Evolutionary conservation across 148 eudicot species (phyloP).

Genomic region (Heliosperma pusillum): DNA sequence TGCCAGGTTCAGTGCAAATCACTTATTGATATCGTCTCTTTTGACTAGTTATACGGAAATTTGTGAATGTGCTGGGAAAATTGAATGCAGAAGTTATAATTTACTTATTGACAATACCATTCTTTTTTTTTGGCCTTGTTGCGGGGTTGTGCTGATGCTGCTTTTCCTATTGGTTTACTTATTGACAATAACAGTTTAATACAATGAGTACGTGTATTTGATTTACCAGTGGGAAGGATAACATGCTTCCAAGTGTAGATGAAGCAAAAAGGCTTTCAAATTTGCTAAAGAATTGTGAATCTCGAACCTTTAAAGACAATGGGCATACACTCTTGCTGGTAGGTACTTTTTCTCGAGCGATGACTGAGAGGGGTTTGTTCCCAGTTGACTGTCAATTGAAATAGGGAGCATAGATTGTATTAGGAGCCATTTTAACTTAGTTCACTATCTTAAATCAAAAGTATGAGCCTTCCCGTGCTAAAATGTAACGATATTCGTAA

Average conservation of each 20-base stretch:
- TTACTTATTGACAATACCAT: background rate
- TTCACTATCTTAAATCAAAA: no score
- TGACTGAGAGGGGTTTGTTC: background rate
- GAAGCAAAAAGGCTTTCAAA: constrained; percentile 76
- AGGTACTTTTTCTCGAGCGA: constrained; percentile 25
- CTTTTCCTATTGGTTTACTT: background rate
- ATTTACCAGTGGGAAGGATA: constrained; percentile 83
- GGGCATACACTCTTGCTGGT: constrained; percentile 95
- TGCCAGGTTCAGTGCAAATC: constrained; percentile 54
- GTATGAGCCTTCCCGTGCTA: no score
- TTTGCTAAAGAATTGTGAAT: constrained; percentile 55
- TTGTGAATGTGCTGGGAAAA: background rate
- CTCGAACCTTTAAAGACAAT: constrained; percentile 73
- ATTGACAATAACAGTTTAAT: no score
- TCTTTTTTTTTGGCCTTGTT: background rate
- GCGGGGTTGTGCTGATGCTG: background rate
- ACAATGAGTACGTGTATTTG: constrained; percentile 7
- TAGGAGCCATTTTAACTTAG: no score
- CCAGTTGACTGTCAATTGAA: no score
- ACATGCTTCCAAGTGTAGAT: constrained; percentile 84
- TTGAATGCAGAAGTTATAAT: background rate
- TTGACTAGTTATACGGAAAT: background rate
- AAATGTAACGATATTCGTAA: no score
- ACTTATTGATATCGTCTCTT: background rate
- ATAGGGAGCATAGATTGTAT: no score